Conservation (phyloP, 176 grass and related monocot species). For the Pharus latifolius region DNA sequence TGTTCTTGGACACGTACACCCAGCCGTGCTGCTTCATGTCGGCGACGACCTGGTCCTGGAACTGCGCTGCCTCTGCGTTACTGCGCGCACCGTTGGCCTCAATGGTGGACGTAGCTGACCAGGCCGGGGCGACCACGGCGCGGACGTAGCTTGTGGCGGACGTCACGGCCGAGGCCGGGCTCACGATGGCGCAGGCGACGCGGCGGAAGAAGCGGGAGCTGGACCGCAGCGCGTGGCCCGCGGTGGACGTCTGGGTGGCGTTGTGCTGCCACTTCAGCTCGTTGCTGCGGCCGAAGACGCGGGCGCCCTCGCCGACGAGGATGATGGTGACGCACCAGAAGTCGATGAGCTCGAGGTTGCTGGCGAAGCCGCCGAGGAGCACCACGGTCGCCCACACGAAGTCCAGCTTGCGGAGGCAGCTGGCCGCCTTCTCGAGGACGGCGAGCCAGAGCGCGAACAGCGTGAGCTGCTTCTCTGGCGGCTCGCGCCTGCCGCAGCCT, state of each 20-base stretch:
- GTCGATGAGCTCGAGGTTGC: slow-evolving; percentile 6
- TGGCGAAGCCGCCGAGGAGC: slow-evolving; percentile 53
- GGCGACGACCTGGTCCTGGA: too few relatives aligned
- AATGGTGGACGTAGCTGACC: too few relatives aligned
- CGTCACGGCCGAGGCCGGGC: neutral
- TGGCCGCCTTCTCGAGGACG: slow-evolving; percentile 49
- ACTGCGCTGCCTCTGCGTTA: too few relatives aligned
- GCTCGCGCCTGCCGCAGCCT: too few relatives aligned
- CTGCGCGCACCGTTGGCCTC: neutral
- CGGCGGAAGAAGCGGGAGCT: slow-evolving; percentile 3
- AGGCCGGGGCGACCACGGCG: neutral
- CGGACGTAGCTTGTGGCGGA: too few relatives aligned
- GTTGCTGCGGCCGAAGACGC: slow-evolving; percentile 32
- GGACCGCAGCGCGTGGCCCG: neutral
- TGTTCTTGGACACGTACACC: slow-evolving; percentile 22
- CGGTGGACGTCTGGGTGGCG: neutral
- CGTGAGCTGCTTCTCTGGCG: slow-evolving; percentile 51
- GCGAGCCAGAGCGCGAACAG: slow-evolving; percentile 51
- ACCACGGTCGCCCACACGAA: slow-evolving; percentile 64
- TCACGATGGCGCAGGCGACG: neutral
- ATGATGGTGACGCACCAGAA: slow-evolving; percentile 72
- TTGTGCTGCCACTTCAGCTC: slow-evolving; percentile 51
- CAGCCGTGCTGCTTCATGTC: too few relatives aligned
- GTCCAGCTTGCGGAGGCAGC: slow-evolving; percentile 31
- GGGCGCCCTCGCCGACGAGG: slow-evolving; percentile 34